Percentiles rank a stretch among this genome's conserved stretches.
phyloP scores from a whole-genome alignment of 2,329 filamentous ascomycete genomes.

The Hymenoscyphus infarciens region DNA sequence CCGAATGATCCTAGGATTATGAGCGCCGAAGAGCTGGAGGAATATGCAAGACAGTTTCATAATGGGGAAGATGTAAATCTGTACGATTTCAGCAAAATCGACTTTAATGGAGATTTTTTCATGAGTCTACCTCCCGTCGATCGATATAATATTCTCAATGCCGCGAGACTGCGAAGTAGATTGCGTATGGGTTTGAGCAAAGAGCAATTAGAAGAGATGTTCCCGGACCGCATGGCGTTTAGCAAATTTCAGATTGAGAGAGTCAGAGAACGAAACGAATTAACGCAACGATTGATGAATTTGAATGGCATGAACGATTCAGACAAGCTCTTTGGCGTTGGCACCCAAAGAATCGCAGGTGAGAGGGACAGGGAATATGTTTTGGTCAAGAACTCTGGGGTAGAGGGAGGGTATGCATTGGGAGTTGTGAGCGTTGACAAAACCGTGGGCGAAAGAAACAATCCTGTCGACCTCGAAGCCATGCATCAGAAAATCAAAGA shows the following conservation, averaged over 20 bases:
- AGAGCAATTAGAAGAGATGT: slow-evolving; percentile 94
- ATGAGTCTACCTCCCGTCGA: slow-evolving; percentile 83
- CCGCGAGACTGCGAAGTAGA: slow-evolving; percentile 80
- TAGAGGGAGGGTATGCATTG: slow-evolving; percentile 92
- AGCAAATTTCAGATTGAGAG: slow-evolving; percentile 94
- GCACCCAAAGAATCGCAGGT: slow-evolving; percentile 66
- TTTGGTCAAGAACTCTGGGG: slow-evolving; percentile 89
- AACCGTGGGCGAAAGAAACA: slow-evolving; percentile 72
- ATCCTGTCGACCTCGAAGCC: slow-evolving; percentile 87
- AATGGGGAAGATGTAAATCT: slow-evolving; percentile 85
- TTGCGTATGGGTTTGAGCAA: slow-evolving; percentile 95
- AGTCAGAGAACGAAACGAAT: slow-evolving; percentile 85
- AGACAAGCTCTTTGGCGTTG: slow-evolving; percentile 62
- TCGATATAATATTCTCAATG: slow-evolving; percentile 96
- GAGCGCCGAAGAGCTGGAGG: slow-evolving; percentile 89
- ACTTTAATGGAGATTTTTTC: slow-evolving; percentile 96
- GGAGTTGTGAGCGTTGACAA: slow-evolving; percentile 88
- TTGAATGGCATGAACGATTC: slow-evolving; percentile 84
- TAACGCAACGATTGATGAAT: slow-evolving; percentile 93
- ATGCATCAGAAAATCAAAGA: slow-evolving; percentile 55
- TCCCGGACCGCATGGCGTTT: slow-evolving; percentile 95
- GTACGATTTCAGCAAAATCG: slow-evolving; percentile 98
- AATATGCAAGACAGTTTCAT: slow-evolving; percentile 90
- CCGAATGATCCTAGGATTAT: slow-evolving; percentile 94
- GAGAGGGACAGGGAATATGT: slow-evolving; percentile 94